Evolutionary conservation across 1,284 basidiomycete genomes (phyloP).

Genomic region (Neolentinus lepideus): DNA sequence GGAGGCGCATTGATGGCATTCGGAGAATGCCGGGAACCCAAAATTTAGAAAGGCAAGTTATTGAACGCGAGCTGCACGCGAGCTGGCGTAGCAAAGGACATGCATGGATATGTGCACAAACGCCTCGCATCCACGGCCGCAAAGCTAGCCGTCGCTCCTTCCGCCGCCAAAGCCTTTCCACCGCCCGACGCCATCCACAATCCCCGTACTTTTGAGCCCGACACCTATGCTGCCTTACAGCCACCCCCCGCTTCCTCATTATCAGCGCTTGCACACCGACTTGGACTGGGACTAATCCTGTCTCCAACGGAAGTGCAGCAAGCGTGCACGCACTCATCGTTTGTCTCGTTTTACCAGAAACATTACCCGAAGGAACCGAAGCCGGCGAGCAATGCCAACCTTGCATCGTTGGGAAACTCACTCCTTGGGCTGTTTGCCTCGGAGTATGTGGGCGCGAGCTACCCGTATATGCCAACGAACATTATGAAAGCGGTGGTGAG

Average conservation of each 20-base stretch:
- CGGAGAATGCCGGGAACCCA: neutral
- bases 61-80: neutral
- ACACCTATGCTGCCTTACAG: conserved; percentile 65
- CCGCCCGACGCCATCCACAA: conserved; percentile 37
- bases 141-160: conserved; percentile 46
- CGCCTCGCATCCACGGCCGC: conserved; percentile 52
- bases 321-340: conserved; percentile 80
- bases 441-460: conserved; percentile 79
- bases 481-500: conserved; percentile 88
- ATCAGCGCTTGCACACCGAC: conserved; percentile 67
- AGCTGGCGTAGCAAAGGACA: conserved; percentile 15
- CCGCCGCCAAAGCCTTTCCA: conserved; percentile 35
- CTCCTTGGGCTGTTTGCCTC: conserved; percentile 88
- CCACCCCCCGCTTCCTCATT: conserved; percentile 69
- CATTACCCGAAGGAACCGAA: conserved; percentile 44
- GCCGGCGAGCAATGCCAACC: conserved; percentile 69
- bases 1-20: too few species aligned
- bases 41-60: neutral
- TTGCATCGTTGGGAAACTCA: conserved; percentile 81
- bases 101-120: conserved; percentile 48
- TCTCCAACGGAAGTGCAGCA: conserved; percentile 34
- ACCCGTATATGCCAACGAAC: conserved; percentile 87
- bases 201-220: conserved; percentile 42
- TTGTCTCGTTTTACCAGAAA: conserved; percentile 46
- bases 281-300: conserved; percentile 55